These are phyloP conservation scores for Mortierella sp. DNA, from an alignment of 371 early-diverging fungal species.

Conservation along the genomic window DNA sequence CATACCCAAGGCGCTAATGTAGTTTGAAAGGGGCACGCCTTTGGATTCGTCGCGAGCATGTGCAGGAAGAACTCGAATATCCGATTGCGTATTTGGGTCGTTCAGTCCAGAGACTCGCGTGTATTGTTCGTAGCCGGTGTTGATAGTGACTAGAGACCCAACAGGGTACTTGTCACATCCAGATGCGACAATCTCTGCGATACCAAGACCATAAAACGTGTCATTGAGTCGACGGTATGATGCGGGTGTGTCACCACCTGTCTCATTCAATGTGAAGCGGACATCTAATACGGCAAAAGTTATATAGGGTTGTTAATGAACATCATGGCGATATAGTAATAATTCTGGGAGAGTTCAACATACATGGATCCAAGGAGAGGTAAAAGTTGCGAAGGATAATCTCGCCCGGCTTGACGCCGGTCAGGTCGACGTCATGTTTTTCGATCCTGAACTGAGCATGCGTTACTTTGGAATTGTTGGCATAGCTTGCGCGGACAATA, in stretches of 20 bases:
- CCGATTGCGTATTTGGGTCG: constrained; percentile 22
- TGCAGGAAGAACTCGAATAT: constrained; percentile 33
- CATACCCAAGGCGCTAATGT: constrained; percentile 44
- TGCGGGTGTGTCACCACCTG: constrained; percentile 12
- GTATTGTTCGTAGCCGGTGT: constrained; percentile 39
- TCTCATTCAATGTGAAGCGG: constrained; percentile 31
- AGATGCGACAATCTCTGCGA: constrained; percentile 47
- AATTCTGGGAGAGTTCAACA: neutral
- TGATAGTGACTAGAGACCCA: constrained; percentile 30
- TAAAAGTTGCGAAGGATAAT: constrained; percentile 46
- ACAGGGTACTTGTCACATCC: constrained; percentile 29
- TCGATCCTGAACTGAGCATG: constrained; percentile 32
- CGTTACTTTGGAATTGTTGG: constrained; percentile 33
- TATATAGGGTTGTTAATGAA: neutral
- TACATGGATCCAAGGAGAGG: constrained; percentile 48
- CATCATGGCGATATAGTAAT: neutral
- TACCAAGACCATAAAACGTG: constrained; percentile 35
- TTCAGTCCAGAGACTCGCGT: constrained; percentile 28
- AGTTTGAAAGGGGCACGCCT: constrained; percentile 34
- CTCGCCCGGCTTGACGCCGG: constrained; percentile 26
- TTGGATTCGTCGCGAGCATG: constrained; percentile 44
- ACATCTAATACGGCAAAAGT: constrained; percentile 18
- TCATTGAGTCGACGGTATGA: constrained; percentile 19
- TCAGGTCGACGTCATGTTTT: constrained; percentile 27
- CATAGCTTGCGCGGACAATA: constrained; percentile 43